These are phyloP conservation scores for Yarrowia phangngaensis DNA, from an alignment of 805 yeast genomes.

Conservation along the genomic window DNA sequence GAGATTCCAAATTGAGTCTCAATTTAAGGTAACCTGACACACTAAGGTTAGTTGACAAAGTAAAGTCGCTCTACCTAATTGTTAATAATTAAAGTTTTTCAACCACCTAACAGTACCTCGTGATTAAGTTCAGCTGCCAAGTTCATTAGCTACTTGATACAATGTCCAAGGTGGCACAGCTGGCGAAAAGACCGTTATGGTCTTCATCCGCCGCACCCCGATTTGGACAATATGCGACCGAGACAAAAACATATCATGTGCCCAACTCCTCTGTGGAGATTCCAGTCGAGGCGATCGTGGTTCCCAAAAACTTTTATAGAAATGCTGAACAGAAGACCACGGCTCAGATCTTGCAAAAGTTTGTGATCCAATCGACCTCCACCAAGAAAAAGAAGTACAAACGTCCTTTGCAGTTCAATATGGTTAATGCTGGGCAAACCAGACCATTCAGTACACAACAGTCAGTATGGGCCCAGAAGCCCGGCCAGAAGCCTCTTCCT, in stretches of 20 bases:
- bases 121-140: no score
- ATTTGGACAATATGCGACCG: neutral
- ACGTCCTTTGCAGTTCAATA: neutral
- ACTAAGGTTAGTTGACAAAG: no score
- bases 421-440: slow-evolving; percentile 1
- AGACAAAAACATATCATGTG: neutral
- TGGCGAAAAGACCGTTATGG: neutral
- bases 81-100: no score
- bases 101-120: no score
- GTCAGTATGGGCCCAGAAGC: slow-evolving; percentile 5
- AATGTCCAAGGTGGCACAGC: no score
- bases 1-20: no score
- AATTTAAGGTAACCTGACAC: no score
- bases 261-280: neutral
- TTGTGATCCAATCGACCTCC: no score
- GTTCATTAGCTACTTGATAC: no score
- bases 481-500: slow-evolving; percentile 6
- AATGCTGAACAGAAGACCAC: neutral
- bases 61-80: no score
- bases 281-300: neutral
- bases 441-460: slow-evolving; percentile 5
- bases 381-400: neutral
- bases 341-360: neutral
- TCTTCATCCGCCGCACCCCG: neutral
- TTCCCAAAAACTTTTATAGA: slow-evolving; percentile 4